These are phyloP conservation scores for Ramaria sp. DNA, from an alignment of 768 basidiomycete genomes.

Conservation along the genomic window DNA sequence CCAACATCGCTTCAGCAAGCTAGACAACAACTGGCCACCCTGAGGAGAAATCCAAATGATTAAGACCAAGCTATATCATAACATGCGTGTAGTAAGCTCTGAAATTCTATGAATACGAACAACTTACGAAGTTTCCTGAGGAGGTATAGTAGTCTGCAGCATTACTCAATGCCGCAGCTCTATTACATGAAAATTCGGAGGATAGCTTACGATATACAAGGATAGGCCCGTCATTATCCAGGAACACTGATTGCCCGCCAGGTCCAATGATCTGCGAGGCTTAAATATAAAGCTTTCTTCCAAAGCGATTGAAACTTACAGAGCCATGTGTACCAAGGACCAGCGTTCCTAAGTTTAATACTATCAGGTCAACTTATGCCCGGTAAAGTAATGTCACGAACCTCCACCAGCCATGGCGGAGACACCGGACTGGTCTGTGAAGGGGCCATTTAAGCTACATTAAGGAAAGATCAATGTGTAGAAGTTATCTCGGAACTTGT, in stretches of 20 bases:
- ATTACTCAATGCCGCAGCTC: neutral
- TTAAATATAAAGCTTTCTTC: neutral
- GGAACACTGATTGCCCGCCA: constrained; percentile 42
- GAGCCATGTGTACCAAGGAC: constrained; percentile 34
- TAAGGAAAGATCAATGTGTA: neutral
- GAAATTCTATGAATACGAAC: neutral
- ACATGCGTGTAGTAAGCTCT: neutral
- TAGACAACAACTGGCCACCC: constrained; percentile 29
- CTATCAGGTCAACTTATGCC: neutral
- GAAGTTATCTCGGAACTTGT: neutral
- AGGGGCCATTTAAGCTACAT: constrained; percentile 33
- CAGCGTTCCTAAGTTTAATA: constrained; percentile 21
- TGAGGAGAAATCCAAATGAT: constrained; percentile 35
- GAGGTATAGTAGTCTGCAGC: constrained; percentile 40
- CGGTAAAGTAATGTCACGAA: neutral
- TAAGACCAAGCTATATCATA: constrained; percentile 30
- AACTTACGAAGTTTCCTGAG: constrained; percentile 31
- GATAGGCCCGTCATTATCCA: constrained; percentile 34
- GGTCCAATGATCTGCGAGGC: constrained; percentile 36
- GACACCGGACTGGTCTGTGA: constrained; percentile 37
- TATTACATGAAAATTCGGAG: neutral
- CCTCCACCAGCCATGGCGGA: constrained; percentile 39
- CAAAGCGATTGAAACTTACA: constrained; percentile 18
- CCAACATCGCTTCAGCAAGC: too few relatives aligned
- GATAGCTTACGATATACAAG: constrained; percentile 38